Evolutionary conservation across 768 basidiomycete species (phyloP), one percentile per base, ranked within the genome.

Genomic region (Collybia nuda): DNA sequence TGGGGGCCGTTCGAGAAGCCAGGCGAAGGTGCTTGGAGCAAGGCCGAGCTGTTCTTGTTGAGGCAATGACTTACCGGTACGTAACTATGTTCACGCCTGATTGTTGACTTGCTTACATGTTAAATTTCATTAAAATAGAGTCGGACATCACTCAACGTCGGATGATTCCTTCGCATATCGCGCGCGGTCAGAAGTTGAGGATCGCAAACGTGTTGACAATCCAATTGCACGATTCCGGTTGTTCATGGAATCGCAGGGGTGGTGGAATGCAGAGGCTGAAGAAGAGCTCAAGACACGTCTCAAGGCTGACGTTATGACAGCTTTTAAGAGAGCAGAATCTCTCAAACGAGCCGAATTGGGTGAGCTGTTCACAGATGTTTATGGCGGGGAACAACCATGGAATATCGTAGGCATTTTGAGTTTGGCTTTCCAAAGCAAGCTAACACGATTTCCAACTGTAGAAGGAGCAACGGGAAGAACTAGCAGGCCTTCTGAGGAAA

Each of bases 141-240:
- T 97, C 11, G 89, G 93, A n/a, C 93, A 98, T 63, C 93, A 95
- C 64, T 93, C 90, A 15, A 95, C 91, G 0, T 96, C 94, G 8
- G 95, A 98, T 60, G 94, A 98, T 67, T 95, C 93, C 4, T 95
- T 90, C 60, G 94, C 93, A 18, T 98, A 98, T 66, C 84, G 94
- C 36, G 79, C 90, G 1, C 81, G 90, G 17, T 81, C 90, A 49
- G 95, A 96, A 61, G 95, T 97, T 24, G 91, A 96, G 67, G 88
- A 94, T 58, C 82, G 88, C 61, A 94, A 92, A 70, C 85, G 90
- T 26, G 84, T 97, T 49, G 91, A 96, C 54, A 94, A 95, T 63
- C 93, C 93, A 1, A 82, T 93, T 51, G 77, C 78, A 21, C 85
- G 93, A 24, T 90, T 95, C 70, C 80, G 91, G n/a, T 65, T 86